phyloP scores from a whole-genome alignment of 2,329 filamentous ascomycete species.

The Huntiella moniliformis region DNA sequence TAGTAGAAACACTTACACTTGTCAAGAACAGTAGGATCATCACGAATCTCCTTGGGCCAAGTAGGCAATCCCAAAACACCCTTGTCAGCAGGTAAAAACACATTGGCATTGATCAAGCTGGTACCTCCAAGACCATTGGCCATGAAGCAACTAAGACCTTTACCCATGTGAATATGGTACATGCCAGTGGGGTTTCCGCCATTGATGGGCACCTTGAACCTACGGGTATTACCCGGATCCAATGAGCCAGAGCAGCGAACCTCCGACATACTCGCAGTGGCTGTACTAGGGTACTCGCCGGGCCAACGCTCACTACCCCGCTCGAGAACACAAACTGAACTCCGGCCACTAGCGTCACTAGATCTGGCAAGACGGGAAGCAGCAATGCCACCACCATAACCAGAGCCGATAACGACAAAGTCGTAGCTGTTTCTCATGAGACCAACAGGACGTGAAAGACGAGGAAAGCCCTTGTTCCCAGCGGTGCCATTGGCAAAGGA shows the following conservation, averaged over 20 bases:
- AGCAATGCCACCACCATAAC: constrained; percentile 49
- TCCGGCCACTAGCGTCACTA: constrained; percentile 17
- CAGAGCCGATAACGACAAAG: constrained; percentile 48
- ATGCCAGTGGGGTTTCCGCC: constrained; percentile 38
- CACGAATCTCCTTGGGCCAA: constrained; percentile 40
- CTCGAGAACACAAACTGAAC: constrained; percentile 46
- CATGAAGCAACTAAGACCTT: constrained; percentile 44
- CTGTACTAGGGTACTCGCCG: constrained; percentile 39
- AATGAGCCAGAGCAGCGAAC: constrained; percentile 38
- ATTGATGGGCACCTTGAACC: constrained; percentile 23
- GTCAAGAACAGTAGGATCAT: constrained; percentile 23
- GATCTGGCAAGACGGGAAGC: constrained; percentile 43
- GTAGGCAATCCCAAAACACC: constrained; percentile 31
- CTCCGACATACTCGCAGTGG: constrained; percentile 29
- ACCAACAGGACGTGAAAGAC: constrained; percentile 37
- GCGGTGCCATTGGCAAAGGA: constrained; percentile 8
- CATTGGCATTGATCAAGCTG: constrained; percentile 47
- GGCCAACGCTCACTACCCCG: constrained; percentile 47
- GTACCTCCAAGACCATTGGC: constrained; percentile 47
- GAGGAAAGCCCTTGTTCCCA: constrained; percentile 13
- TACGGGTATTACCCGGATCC: constrained; percentile 21
- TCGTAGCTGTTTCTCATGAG: constrained; percentile 41
- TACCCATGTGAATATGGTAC: constrained; percentile 43
- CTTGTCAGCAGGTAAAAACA: constrained; percentile 41
- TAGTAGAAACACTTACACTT: constrained; percentile 25